Evolutionary conservation across 2,329 filamentous ascomycete genomes (phyloP).

Genomic region (Sclerotinia nivalis): DNA sequence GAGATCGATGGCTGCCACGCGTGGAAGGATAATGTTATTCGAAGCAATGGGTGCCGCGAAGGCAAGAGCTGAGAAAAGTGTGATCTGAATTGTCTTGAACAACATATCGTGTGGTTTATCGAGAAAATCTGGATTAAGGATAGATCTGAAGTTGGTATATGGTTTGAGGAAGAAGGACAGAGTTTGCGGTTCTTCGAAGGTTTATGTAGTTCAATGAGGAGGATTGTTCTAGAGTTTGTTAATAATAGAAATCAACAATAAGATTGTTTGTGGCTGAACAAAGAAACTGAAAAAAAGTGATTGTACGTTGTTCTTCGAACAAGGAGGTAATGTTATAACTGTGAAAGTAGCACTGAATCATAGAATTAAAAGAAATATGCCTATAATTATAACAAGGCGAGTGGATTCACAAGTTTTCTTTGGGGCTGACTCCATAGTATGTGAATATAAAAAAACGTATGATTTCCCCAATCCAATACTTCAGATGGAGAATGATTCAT

Average conservation of each 20-base stretch:
- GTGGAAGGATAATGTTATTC: too few species aligned
- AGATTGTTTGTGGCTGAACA: neutral
- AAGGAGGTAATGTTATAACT: neutral
- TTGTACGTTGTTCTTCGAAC: neutral
- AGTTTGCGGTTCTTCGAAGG: neutral
- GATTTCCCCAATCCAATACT: slow-evolving; percentile 1
- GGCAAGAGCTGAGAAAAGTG: neutral
- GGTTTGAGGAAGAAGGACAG: neutral
- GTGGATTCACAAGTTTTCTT: neutral
- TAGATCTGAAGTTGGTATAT: neutral
- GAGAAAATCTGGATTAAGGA: neutral
- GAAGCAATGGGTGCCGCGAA: neutral
- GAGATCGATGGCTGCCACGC: neutral
- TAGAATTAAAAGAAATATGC: neutral
- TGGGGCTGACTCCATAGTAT: neutral
- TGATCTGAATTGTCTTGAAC: neutral
- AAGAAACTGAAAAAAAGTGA: neutral
- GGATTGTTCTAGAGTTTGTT: neutral
- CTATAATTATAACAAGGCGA: neutral
- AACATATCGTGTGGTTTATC: neutral
- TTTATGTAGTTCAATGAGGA: neutral
- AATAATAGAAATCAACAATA: neutral
- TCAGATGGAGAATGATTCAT: slow-evolving; percentile 3
- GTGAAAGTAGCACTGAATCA: neutral
- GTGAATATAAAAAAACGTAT: neutral